These are phyloP conservation scores for Metschnikowia kunwiensis DNA, from an alignment of 805 yeast genomes.

Conservation along the genomic window DNA sequence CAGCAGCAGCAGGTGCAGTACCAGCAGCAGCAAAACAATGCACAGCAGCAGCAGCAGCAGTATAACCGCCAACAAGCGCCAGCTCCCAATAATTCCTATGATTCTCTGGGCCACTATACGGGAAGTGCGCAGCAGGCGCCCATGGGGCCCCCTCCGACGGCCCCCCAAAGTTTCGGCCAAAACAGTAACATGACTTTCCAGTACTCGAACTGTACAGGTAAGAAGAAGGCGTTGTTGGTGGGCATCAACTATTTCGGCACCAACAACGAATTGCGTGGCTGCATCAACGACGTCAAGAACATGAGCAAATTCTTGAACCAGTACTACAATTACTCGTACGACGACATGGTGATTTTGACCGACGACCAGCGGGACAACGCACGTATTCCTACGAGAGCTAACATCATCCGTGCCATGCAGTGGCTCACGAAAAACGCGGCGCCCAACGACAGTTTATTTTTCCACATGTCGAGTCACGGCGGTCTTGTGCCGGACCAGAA, in stretches of 20 bases:
- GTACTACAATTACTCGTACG: slow-evolving; percentile 44
- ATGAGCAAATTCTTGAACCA: slow-evolving; percentile 42
- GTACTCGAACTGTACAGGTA: slow-evolving; percentile 70
- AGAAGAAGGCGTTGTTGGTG: slow-evolving; percentile 67
- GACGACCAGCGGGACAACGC: slow-evolving; percentile 49
- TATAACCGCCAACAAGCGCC: slow-evolving; percentile 17
- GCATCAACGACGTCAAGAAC: slow-evolving; percentile 72
- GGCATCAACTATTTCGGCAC: slow-evolving; percentile 79
- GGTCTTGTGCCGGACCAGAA: slow-evolving; percentile 66
- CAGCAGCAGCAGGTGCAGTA: slow-evolving; percentile 18
- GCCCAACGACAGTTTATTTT: slow-evolving; percentile 74
- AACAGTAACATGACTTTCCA: slow-evolving; percentile 41
- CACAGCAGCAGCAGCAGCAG: slow-evolving; percentile 8
- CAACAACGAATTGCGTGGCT: slow-evolving; percentile 61
- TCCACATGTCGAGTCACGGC: slow-evolving; percentile 89
- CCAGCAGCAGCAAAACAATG: slow-evolving; percentile 18
- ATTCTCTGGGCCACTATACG: slow-evolving; percentile 16
- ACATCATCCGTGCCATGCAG: slow-evolving; percentile 73
- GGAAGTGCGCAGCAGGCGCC: slow-evolving; percentile 4
- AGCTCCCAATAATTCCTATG: slow-evolving; percentile 19
- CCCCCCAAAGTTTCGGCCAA: slow-evolving; percentile 37
- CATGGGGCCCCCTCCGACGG: slow-evolving; percentile 23
- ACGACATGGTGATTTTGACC: slow-evolving; percentile 58
- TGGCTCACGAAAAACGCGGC: slow-evolving; percentile 75
- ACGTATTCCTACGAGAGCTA: slow-evolving; percentile 60